Evolutionary conservation across 2,329 filamentous ascomycete species (phyloP), one percentile per base, ranked within the genome.

Genomic region (Xylaria sp.): DNA sequence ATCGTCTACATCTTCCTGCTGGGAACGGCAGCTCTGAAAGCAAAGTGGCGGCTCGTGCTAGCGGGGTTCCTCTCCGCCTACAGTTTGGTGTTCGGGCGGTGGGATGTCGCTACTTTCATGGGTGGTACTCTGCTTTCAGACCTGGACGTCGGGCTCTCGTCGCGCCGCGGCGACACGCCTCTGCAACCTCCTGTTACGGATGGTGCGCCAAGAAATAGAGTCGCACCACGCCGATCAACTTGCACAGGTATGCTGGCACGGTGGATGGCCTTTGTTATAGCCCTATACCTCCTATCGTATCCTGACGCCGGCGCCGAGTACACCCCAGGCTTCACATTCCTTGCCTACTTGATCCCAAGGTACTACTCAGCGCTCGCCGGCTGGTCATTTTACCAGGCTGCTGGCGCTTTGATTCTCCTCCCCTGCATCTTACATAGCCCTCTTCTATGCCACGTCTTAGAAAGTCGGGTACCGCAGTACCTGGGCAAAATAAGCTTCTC

Each of bases 101-200:
- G 81, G 81, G 81, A 83, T n/a, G 80, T 83, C 73, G 78, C 79
- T 23, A 78, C 77, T 0, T 83, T 83, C 62, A 51, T 83, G 64
- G 81, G 79, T 18, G 81, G 81, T 10, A 77, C 77, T 55, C 52
- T 80, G 7, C 72, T 81, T 25, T 82, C 80, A 0, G 81, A 83
- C 54, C 54, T 80, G 15, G 80, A 82, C 63, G 77, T 82, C 10
- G 71, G 77, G 9, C 72, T 72, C 10, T 67, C 64, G n/a, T 63
- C 74, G n/a, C 36, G 20, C 0, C 70, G 74, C n/a, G 59, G 65
- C 15, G 55, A 67, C 0, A 60, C 74, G 15, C 55, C 69, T 0
- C 69, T 75, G 31, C 73, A 76, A 1, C 68, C 66, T 23, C 54
- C 52, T 36, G 55, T 51, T 71, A 6, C 5, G 51, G 60, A 18